Evolutionary conservation across 352 stramenopile species (phyloP).

Genomic region (Phytophthora quininea): DNA sequence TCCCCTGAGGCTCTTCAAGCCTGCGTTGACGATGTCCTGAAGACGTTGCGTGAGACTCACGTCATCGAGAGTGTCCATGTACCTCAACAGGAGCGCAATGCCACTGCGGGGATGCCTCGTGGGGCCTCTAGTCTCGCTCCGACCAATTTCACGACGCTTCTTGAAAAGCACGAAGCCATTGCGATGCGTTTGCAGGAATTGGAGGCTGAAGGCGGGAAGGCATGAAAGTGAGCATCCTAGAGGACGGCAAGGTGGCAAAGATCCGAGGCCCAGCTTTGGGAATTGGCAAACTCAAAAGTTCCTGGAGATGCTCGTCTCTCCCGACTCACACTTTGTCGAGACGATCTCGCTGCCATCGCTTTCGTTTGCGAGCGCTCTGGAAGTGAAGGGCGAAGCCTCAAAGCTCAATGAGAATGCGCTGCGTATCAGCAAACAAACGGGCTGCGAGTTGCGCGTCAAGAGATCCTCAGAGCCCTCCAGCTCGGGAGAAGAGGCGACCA

Average conservation of each 20-base stretch:
- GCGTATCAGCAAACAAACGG: slow-evolving; percentile 77
- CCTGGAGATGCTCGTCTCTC: slow-evolving; percentile 71
- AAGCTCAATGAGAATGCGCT: slow-evolving; percentile 78
- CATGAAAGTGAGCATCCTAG: slow-evolving; percentile 67
- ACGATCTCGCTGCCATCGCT: slow-evolving; percentile 61
- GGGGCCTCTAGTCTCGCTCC: slow-evolving; percentile 10
- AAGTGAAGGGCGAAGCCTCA: slow-evolving; percentile 44
- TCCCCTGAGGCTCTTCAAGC: slow-evolving; percentile 60
- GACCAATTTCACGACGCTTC: slow-evolving; percentile 61
- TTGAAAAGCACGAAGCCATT: slow-evolving; percentile 62
- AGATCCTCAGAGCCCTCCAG: slow-evolving; percentile 25
- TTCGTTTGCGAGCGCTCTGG: slow-evolving; percentile 56
- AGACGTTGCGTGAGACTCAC: slow-evolving; percentile 64
- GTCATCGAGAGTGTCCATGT: slow-evolving; percentile 70
- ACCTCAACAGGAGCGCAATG: slow-evolving; percentile 23
- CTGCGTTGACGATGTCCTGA: slow-evolving; percentile 67
- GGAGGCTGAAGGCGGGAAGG: slow-evolving; percentile 73
- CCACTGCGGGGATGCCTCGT: slow-evolving; percentile 18
- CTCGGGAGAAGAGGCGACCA: slow-evolving; percentile 39
- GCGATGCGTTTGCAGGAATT: slow-evolving; percentile 70
- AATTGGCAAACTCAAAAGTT: slow-evolving; percentile 78
- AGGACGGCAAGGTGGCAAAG: slow-evolving; percentile 72
- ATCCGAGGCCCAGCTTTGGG: slow-evolving; percentile 72
- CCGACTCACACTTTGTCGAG: slow-evolving; percentile 67
- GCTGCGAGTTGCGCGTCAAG: slow-evolving; percentile 77